Percentiles rank a stretch among this genome's conserved stretches.
These are phyloP conservation scores for Blepharisma japonicum DNA, from an alignment of 73 alveolate species.

Conservation along the genomic window DNA sequence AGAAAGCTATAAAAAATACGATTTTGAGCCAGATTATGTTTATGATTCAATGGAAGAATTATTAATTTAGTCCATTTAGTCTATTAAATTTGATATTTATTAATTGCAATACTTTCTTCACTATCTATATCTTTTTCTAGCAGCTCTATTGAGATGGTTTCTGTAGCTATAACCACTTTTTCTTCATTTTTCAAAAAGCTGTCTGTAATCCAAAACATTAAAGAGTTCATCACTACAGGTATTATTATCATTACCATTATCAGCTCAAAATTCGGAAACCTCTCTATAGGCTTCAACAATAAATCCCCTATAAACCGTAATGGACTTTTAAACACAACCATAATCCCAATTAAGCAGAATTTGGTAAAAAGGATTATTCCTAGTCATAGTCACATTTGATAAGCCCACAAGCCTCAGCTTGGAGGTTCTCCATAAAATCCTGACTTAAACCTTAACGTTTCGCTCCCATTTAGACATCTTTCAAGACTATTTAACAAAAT, in stretches of 20 bases:
- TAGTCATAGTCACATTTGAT: slow-evolving; percentile 21
- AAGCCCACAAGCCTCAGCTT: background rate
- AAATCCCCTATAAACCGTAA: background rate
- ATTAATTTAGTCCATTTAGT: too few relatives aligned
- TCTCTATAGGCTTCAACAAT: background rate
- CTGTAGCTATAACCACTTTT: background rate
- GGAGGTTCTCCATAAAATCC: slow-evolving; percentile 25
- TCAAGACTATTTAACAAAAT: slow-evolving; percentile 7
- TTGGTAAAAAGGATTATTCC: slow-evolving; percentile 2
- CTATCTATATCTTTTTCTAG: too few relatives aligned
- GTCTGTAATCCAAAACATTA: slow-evolving; percentile 31
- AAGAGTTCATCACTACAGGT: slow-evolving; percentile 19
- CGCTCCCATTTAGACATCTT: background rate
- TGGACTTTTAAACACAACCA: background rate
- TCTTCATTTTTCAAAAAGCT: slow-evolving; percentile 23
- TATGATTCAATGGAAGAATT: too few relatives aligned
- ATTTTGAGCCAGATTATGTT: slow-evolving; percentile 25
- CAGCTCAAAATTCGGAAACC: slow-evolving; percentile 19
- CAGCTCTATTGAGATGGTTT: background rate
- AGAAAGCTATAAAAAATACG: slow-evolving; percentile 22
- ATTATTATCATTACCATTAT: slow-evolving; percentile 28
- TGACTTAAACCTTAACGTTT: background rate
- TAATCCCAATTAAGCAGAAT: background rate
- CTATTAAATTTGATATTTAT: too few relatives aligned
- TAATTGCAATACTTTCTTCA: too few relatives aligned